Conservation (phyloP, 2,329 filamentous ascomycete species). For the Byssothecium circinans region DNA sequence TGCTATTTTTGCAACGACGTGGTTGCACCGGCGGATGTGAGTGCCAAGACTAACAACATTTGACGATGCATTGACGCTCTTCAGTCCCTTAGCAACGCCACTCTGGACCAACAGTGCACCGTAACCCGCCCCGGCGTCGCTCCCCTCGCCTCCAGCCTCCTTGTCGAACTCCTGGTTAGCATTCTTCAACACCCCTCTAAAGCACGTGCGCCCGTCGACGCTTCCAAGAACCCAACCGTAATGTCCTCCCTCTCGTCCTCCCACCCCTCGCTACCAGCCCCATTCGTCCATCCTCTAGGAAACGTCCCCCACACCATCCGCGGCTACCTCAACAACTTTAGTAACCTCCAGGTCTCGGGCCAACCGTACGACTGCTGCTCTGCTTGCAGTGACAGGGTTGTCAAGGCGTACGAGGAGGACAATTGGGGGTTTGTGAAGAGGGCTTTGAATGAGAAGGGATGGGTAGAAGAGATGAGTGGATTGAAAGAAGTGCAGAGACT, state of each 20-base stretch:
- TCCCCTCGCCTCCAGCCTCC: slow-evolving; percentile 83
- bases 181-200: slow-evolving; percentile 69
- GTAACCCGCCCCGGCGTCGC: slow-evolving; percentile 93
- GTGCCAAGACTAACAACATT: slow-evolving; percentile 36
- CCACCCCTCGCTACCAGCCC: slow-evolving; percentile 35
- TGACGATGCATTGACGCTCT: neutral
- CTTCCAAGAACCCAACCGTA: slow-evolving; percentile 11
- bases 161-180: slow-evolving; percentile 88
- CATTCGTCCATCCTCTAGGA: slow-evolving; percentile 63
- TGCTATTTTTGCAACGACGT: slow-evolving; percentile 99
- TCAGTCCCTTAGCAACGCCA: slow-evolving; percentile 89
- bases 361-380: slow-evolving; percentile 79
- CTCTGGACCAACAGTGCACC: slow-evolving; percentile 96
- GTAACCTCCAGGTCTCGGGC: slow-evolving; percentile 72
- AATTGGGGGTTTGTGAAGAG: slow-evolving; percentile 78
- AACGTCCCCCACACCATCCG: slow-evolving; percentile 80
- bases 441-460: slow-evolving; percentile 74
- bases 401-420: slow-evolving; percentile 66
- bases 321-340: slow-evolving; percentile 73
- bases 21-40: slow-evolving; percentile 87
- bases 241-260: slow-evolving; percentile 14
- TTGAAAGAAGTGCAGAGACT: slow-evolving; percentile 65
- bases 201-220: slow-evolving; percentile 40
- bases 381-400: slow-evolving; percentile 72
- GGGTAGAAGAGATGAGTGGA: slow-evolving; percentile 75